Conservation (phyloP, 805 yeast genomes). For the Candida tammaniensis region DNA sequence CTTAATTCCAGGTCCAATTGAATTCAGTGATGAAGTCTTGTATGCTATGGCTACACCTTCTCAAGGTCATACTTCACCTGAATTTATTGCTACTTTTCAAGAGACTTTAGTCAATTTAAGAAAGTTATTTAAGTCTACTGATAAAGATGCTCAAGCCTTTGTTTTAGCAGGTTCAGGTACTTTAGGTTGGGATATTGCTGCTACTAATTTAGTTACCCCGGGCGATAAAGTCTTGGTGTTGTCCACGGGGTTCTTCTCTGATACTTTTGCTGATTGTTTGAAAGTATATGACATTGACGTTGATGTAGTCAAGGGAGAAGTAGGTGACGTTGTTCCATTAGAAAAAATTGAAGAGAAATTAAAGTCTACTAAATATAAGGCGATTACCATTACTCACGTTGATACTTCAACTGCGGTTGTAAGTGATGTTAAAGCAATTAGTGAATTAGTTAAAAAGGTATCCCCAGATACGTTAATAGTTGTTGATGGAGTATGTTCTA, state of each 20-base stretch:
- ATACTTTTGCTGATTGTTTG: constrained; percentile 75
- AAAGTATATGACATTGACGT: constrained; percentile 72
- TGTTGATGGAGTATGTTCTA: constrained; percentile 94
- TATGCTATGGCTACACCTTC: constrained; percentile 80
- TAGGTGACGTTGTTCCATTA: constrained; percentile 69
- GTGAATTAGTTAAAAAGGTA: constrained; percentile 55
- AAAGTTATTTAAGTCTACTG: constrained; percentile 67
- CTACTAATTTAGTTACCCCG: constrained; percentile 63
- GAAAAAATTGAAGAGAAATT: constrained; percentile 56
- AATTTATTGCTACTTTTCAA: constrained; percentile 73
- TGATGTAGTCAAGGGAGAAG: constrained; percentile 65
- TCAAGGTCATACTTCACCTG: constrained; percentile 86
- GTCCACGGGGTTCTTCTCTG: constrained; percentile 89
- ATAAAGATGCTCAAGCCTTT: constrained; percentile 65
- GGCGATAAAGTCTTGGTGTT: constrained; percentile 77
- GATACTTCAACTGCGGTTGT: constrained; percentile 97
- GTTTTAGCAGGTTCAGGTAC: constrained; percentile 91
- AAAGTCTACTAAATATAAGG: constrained; percentile 49
- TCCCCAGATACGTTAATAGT: constrained; percentile 81
- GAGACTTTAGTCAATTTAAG: constrained; percentile 65
- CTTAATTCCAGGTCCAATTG: constrained; percentile 85
- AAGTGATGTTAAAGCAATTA: constrained; percentile 60
- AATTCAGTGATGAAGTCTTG: constrained; percentile 76
- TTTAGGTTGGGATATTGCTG: constrained; percentile 90
- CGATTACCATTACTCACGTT: constrained; percentile 88